A percentile compares a stretch with the other conserved stretches of the same genome.
Conservation (phyloP, 768 basidiomycete genomes). For the Gymnopilus dilepis region DNA sequence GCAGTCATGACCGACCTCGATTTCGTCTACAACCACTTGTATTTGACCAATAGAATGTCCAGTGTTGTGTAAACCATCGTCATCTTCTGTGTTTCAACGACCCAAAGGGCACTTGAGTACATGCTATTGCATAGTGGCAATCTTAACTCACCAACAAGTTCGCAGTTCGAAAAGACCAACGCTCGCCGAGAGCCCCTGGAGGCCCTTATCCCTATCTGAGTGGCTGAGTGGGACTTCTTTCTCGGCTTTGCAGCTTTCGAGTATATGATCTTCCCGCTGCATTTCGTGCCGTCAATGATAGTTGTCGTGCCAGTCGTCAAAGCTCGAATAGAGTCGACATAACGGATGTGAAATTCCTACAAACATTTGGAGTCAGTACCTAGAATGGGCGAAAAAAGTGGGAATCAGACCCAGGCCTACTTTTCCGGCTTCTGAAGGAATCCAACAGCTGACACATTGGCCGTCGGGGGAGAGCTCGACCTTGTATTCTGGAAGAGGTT, state of each 20-base stretch:
- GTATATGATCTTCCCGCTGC: constrained; percentile 4
- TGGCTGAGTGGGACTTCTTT: neutral
- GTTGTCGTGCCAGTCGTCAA: constrained; percentile 3
- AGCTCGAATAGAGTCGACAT: neutral
- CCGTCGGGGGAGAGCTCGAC: constrained; percentile 21
- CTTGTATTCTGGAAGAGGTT: constrained; percentile 25
- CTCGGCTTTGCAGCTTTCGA: too few species aligned
- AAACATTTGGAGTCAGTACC: neutral
- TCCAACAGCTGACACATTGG: constrained; percentile 31
- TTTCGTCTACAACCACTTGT: constrained; percentile 3
- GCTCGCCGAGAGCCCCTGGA: neutral
- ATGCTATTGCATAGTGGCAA: too few species aligned
- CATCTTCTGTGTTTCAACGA: constrained; percentile 4
- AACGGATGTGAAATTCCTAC: constrained; percentile 14
- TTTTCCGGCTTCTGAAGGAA: constrained; percentile 27
- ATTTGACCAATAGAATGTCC: constrained; percentile 17
- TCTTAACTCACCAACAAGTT: constrained; percentile 17
- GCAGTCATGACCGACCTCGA: neutral
- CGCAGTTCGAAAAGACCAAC: constrained; percentile 18
- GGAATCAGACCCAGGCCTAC: neutral
- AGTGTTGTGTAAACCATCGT: constrained; percentile 10
- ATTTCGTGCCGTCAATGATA: constrained; percentile 9
- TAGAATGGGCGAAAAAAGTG: neutral
- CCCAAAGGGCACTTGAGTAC: too few species aligned
- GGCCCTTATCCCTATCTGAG: constrained; percentile 6